Conservation (phyloP, 2,329 filamentous ascomycete species). For the Rutstroemia sp. region DNA sequence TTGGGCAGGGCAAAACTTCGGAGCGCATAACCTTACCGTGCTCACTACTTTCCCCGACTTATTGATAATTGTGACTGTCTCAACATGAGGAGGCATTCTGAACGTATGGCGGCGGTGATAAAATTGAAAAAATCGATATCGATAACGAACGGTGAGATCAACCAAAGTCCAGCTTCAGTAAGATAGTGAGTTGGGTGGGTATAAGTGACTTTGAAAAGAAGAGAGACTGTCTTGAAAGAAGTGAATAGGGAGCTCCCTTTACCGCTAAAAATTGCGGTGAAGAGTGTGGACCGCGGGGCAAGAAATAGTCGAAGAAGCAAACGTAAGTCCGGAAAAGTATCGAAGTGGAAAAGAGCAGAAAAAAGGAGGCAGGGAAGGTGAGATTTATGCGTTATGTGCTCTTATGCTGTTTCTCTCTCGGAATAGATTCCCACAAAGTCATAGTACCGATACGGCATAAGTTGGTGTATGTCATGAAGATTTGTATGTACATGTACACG, state of each 20-base stretch:
- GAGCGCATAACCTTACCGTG: conserved; percentile 51
- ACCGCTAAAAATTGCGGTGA: conserved; percentile 9
- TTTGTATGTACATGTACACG: not conserved
- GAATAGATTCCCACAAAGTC: not conserved
- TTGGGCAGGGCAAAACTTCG: not conserved
- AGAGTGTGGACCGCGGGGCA: not conserved
- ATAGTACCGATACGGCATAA: not conserved
- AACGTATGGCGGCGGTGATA: not conserved
- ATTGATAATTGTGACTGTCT: conserved; percentile 86
- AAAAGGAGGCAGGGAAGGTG: not conserved
- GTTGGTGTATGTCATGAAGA: not conserved
- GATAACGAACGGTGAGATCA: too few relatives aligned
- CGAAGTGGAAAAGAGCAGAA: not conserved
- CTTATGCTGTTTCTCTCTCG: not conserved
- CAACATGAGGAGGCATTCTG: conserved; percentile 31
- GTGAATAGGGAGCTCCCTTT: not conserved
- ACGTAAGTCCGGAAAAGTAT: not conserved
- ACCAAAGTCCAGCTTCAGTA: conserved; percentile 5
- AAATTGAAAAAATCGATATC: not conserved
- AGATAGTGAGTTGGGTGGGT: not conserved
- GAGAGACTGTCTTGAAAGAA: not conserved
- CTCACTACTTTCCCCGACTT: conserved; percentile 86
- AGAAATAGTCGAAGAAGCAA: not conserved
- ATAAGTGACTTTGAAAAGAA: not conserved
- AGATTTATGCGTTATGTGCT: not conserved